A percentile compares a stretch with the other conserved stretches of the same genome.
phyloP scores from a whole-genome alignment of 2,329 filamentous ascomycete species.

The Microcyclospora pomicola region DNA sequence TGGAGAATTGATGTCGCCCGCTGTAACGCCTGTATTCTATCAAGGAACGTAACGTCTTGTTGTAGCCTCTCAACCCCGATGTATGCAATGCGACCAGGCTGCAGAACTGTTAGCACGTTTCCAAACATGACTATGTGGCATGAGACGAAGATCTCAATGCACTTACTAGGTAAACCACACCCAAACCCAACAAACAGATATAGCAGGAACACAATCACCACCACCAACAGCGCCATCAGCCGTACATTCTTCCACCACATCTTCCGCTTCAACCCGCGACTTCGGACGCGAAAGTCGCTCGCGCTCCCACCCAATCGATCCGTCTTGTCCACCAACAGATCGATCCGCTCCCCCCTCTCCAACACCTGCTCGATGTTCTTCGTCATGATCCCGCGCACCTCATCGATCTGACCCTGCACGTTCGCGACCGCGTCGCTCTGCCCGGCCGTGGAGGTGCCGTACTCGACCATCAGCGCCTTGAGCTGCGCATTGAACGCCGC shows the following conservation, averaged over 20 bases:
- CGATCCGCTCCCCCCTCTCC: conserved; percentile 83
- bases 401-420: conserved; percentile 81
- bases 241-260: conserved; percentile 99
- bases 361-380: conserved; percentile 83
- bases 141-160: too few species aligned
- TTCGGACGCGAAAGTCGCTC: conserved; percentile 78
- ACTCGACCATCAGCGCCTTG: conserved; percentile 65
- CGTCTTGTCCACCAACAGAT: conserved; percentile 91
- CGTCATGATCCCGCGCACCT: conserved; percentile 83
- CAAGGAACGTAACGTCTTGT: too few species aligned
- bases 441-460: conserved; percentile 62
- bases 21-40: too few species aligned
- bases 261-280: conserved; percentile 68
- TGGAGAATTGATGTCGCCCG: too few species aligned
- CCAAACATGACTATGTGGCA: too few species aligned
- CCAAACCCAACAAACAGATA: conserved; percentile 61
- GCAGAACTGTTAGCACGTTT: too few species aligned
- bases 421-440: conserved; percentile 70
- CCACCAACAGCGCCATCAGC: conserved; percentile 63
- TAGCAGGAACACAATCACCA: conserved; percentile 60
- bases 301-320: conserved; percentile 79
- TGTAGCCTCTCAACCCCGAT: too few species aligned
- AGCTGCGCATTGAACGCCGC: conserved; percentile 74
- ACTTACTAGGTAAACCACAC: conserved; percentile 50
- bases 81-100: too few species aligned